Base-by-base conservation (phyloP, 345 rosid species). In the Punica granatum region DNA sequence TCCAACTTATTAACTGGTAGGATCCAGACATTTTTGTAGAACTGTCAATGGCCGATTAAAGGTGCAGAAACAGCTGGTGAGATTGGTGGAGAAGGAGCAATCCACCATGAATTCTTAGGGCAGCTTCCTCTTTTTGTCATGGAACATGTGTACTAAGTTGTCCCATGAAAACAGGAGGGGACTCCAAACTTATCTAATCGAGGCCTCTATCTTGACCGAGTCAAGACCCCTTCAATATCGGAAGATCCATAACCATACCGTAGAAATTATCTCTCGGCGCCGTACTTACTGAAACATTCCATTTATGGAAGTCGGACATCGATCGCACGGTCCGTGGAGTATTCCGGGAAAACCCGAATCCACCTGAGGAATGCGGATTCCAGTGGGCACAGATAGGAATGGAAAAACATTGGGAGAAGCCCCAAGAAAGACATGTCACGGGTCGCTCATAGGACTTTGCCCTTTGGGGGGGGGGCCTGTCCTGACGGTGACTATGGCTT, bases 71-170 rank as follows among this genome's bases (percentile, higher is more conserved):
- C 61, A 56, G 61, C 61, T 56, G 19, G 61, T 56, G 61, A 33
- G 25, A 26, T 9, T 26, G 61, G 61, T 56, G 61, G 32, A 11
- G 33, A 56, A 56, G 33, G 18, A 5, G 33, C 31, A 56, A 56
- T 28, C 61, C 61, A 56, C 61, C 61, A 56, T 28, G 33, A 56
- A 26, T 56, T 56, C 61, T 26, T 56, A 10, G 19, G 61, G 34
- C 10, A 56, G 19, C 19, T 13, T 11, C 34, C 33, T 28, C 33
- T 11, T 11, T 6, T 10, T 26, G 28, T 23, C 59, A 53, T 56
- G 34, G 61, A 30, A 56, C 61, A 30, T 28, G 18, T 56, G 34
- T 56, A 30, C 61, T 26, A 56, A 13, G 31, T 26, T 30, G 61
- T 28, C 19, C 32, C 61, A 30, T 14, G 6, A 56, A 56, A 26